Evolutionary conservation across 2,329 filamentous ascomycete species (phyloP), one percentile per base, ranked within the genome.

Genomic region (Orbilia oligospora): DNA sequence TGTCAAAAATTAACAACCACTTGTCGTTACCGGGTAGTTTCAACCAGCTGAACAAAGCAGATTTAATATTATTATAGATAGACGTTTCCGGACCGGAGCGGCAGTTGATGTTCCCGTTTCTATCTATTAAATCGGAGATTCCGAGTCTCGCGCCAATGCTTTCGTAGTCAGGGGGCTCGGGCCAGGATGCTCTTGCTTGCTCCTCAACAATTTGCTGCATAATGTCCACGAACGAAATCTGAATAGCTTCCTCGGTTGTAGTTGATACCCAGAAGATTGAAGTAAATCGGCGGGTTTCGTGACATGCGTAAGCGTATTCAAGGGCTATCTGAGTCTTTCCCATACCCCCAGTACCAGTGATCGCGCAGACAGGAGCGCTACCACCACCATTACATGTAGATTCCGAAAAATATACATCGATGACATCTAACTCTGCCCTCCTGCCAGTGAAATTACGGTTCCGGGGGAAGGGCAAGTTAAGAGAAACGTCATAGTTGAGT

Each of bases 271-370:
- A 69, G 33, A 69, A 69, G 16, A 69, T 33, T n/a, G 65, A 27
- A n/a, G 48, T 30, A 22, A 56, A 69, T 24, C 46, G 46, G 12
- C 20, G n/a, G 1, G 24, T 38, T 12, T 16, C 22, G 1, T 48
- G 33, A 33, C 53, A 16, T 3, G 30, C 4, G 16, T 69, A 69
- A 27, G 65, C 65, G 20, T 69, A 69, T 18, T 69, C 65, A 10
- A 69, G 65, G 16, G 65, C 65, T 6, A 58, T 69, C 33, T 69
- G 65, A 14, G 65, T 69, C 24, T 69, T 69, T 6, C 64, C 64
- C 64, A 67, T 53, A 1, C 64, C 64, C 1, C 64, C 64, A 18
- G 64, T 67, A n/a, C 65, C 65, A 18, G 51, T 58, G 24, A 69
- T 16, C 18, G 65, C 65, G 20, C 27, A 69, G 10, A 69, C 14